A percentile compares a stretch with the other conserved stretches of the same genome.
Conservation (phyloP, 2,329 filamentous ascomycete genomes). For the Byssothecium circinans region DNA sequence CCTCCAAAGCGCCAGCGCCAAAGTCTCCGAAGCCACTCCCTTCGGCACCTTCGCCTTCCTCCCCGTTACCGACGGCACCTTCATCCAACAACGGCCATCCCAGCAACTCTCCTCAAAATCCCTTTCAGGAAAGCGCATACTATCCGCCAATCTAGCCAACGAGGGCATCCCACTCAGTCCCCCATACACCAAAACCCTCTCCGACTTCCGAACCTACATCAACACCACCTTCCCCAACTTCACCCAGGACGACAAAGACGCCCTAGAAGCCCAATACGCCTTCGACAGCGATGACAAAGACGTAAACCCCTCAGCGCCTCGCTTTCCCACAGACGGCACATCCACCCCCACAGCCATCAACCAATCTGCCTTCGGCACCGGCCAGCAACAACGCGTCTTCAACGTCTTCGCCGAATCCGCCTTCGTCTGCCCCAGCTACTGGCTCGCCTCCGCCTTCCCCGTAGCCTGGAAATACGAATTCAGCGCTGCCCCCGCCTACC, state of each 20-base stretch:
- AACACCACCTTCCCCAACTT: constrained; percentile 44
- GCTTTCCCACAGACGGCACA: constrained; percentile 37
- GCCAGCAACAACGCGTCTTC: constrained; percentile 57
- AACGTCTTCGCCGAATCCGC: constrained; percentile 60
- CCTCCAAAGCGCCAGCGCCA: constrained; percentile 42
- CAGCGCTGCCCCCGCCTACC: constrained; percentile 16
- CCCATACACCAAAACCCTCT: constrained; percentile 47
- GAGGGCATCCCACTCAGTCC: constrained; percentile 53
- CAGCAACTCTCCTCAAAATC: constrained; percentile 41
- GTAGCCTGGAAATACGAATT: constrained; percentile 21
- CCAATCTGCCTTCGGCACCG: constrained; percentile 52
- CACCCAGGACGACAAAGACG: constrained; percentile 40
- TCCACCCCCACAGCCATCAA: constrained; percentile 52
- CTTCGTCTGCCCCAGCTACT: constrained; percentile 60
- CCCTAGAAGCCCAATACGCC: constrained; percentile 40
- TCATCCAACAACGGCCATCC: constrained; percentile 37
- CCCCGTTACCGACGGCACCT: constrained; percentile 46
- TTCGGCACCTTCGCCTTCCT: constrained; percentile 48
- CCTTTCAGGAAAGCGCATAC: constrained; percentile 46
- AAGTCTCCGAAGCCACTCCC: constrained; percentile 36
- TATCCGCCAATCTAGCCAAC: constrained; percentile 47
- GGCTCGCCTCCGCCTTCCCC: constrained; percentile 51
- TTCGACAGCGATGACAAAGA: constrained; percentile 28
- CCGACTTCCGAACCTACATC: constrained; percentile 46
- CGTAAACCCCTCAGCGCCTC: constrained; percentile 22